Conservation (phyloP, 306 rosid genomes). For the Lathyrus sativus region DNA sequence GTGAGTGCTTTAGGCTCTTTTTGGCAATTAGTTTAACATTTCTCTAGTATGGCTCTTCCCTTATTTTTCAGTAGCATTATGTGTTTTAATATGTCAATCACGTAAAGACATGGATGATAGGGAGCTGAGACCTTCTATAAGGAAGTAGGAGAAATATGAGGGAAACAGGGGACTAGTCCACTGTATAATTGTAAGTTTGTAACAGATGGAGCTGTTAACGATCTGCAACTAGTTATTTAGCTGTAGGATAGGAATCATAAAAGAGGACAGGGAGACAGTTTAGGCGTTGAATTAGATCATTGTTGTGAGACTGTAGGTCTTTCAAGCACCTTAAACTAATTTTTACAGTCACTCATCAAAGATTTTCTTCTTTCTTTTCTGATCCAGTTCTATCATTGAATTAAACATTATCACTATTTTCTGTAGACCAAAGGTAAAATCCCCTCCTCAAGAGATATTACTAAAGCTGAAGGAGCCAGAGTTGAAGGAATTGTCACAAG, state of each 20-base stretch:
- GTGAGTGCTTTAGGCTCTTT: constrained; percentile 54
- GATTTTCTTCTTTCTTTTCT: constrained; percentile 11
- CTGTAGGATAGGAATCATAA: neutral
- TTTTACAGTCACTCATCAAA: constrained; percentile 1
- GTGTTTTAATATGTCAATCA: constrained; percentile 3
- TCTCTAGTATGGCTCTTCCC: constrained; percentile 1
- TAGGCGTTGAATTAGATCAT: neutral
- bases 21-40: constrained; percentile 20
- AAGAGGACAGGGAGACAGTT: constrained; percentile 1
- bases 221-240: constrained; percentile 6
- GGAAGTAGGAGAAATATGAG: neutral
- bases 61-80: constrained; percentile 20
- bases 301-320: constrained; percentile 1
- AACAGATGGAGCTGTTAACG: neutral
- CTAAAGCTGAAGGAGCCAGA: constrained; percentile 81
- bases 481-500: constrained; percentile 63
- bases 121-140: neutral
- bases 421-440: constrained; percentile 78
- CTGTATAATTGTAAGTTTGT: constrained; percentile 5
- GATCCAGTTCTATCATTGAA: constrained; percentile 6
- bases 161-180: neutral
- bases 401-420: constrained; percentile 39
- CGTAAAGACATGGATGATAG: constrained; percentile 20
- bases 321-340: neutral
- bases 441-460: constrained; percentile 85